Base-by-base conservation (phyloP, 179 eudicot species). In the Actinidia arguta region DNA sequence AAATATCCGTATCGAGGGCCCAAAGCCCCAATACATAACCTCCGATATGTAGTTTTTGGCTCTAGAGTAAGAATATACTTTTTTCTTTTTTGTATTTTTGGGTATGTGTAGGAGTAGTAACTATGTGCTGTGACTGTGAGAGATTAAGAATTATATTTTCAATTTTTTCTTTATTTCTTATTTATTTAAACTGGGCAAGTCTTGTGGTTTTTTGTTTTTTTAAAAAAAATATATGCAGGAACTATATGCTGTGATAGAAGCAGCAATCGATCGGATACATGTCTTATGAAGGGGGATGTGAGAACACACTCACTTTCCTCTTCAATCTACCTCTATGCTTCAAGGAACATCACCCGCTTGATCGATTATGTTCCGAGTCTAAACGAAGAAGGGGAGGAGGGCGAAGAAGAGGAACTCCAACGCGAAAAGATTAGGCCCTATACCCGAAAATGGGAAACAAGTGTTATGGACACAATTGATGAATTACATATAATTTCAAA, bases 371-470 rank as follows among this genome's bases (percentile, higher is more conserved):
- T 73, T 25, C 27, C 83, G 4, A 66, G 77, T n/a, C 61, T 70
- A 5, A 62, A 22, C 11, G 27, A 61, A 10, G 81, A 70, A 9
- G 84, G 50, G 47, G 83, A 88, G 63, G 81, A 76, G 17, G 81
- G 18, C 52, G 70, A 67, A 52, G 83, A 78, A 17, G 84, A 84
- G 44, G 83, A 84, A 48, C 87, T 90, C 79, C 95, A 86, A 56
- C 89, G 70, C 14, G 98, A 95, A 82, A 95, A 89, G 56, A 88
- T 96, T 47, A 90, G 52, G 84, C 99, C 99, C 4, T 96, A 96
- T 69, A 92, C 99, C 3, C 83, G 98, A 79, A 94, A 96, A 89
- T 96, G 99, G 99, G 99, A 96, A 83, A 59, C 85, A 24, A 78
- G 84, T 47, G 69, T 88, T 11, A 96, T 96, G 99, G 82, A 82